phyloP scores from a whole-genome alignment of 192 early-diverging fungal species.

The Thoreauomyces humboldtii region DNA sequence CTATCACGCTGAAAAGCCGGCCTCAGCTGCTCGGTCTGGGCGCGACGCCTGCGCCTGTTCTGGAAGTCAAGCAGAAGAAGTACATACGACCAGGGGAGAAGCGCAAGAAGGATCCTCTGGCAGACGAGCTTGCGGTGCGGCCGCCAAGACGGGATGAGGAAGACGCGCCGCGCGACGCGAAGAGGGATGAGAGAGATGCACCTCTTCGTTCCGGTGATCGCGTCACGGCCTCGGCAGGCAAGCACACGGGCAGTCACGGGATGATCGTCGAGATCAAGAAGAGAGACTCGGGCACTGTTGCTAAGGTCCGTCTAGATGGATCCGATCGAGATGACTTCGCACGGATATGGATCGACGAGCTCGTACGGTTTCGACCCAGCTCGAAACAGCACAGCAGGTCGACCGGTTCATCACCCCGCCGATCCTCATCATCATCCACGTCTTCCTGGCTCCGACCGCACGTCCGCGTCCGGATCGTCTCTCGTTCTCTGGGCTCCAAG shows the following conservation, averaged over 20 bases:
- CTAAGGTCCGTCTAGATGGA: constrained; percentile 16
- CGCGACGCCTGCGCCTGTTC: constrained; percentile 59
- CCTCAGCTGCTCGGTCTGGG: constrained; percentile 81
- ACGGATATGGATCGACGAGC: constrained; percentile 31
- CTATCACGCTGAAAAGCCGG: constrained; percentile 46
- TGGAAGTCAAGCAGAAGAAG: constrained; percentile 48
- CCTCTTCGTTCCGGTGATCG: neutral
- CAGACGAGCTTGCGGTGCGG: neutral
- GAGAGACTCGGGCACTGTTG: constrained; percentile 25
- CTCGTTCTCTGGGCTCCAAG: constrained; percentile 11
- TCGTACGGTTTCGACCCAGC: neutral
- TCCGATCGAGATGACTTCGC: neutral
- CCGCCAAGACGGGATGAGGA: neutral
- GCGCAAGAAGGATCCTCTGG: neutral
- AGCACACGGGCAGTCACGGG: constrained; percentile 18
- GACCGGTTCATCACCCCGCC: neutral
- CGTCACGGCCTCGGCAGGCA: constrained; percentile 22
- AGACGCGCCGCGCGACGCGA: neutral
- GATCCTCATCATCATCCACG: constrained; percentile 1
- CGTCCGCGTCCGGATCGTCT: constrained; percentile 19
- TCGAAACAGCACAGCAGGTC: neutral
- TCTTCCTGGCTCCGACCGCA: constrained; percentile 35
- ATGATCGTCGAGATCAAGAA: constrained; percentile 19
- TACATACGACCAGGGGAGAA: constrained; percentile 34
- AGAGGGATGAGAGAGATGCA: neutral